phyloP scores from a whole-genome alignment of 179 eudicot genomes.

The Patellifolia procumbens region DNA sequence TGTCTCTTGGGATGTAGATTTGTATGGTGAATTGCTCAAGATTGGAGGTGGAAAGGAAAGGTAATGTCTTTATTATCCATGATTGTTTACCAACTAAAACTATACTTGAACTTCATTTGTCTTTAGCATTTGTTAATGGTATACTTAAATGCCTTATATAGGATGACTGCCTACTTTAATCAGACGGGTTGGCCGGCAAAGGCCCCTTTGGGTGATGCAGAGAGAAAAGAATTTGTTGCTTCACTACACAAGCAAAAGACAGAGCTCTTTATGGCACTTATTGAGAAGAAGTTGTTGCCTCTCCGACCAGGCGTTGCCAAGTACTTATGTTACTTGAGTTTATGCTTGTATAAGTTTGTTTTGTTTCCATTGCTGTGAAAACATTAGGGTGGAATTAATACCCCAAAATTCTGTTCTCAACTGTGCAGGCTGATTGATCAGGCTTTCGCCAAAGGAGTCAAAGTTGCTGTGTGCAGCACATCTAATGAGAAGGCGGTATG shows the following conservation, averaged over 20 bases:
- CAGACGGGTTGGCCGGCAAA: constrained; percentile 94
- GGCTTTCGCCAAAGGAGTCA: constrained; percentile 77
- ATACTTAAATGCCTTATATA: constrained; percentile 25
- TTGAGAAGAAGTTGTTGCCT: constrained; percentile 90
- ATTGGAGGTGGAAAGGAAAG: constrained; percentile 99
- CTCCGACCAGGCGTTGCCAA: constrained; percentile 98
- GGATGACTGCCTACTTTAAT: constrained; percentile 99
- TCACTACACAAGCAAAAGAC: constrained; percentile 95
- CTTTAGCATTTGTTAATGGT: not conserved
- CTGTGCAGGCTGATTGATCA: constrained; percentile 80
- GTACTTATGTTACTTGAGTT: constrained; percentile 41
- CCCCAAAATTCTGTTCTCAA: not conserved
- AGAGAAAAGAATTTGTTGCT: constrained; percentile 80
- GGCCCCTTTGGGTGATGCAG: constrained; percentile 79
- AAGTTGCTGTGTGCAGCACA: constrained; percentile 99
- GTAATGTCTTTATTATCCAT: constrained; percentile 33
- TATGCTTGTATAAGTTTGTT: not conserved
- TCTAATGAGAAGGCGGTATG: constrained; percentile 99
- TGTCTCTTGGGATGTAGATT: constrained; percentile 93
- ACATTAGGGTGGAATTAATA: not conserved
- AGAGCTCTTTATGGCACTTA: constrained; percentile 86
- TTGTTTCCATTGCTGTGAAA: not conserved
- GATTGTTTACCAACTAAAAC: not conserved
- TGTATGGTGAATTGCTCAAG: constrained; percentile 97
- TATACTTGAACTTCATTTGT: not conserved